Conservation (phyloP, 345 rosid genomes). For the Chamaenerion angustifolium region DNA sequence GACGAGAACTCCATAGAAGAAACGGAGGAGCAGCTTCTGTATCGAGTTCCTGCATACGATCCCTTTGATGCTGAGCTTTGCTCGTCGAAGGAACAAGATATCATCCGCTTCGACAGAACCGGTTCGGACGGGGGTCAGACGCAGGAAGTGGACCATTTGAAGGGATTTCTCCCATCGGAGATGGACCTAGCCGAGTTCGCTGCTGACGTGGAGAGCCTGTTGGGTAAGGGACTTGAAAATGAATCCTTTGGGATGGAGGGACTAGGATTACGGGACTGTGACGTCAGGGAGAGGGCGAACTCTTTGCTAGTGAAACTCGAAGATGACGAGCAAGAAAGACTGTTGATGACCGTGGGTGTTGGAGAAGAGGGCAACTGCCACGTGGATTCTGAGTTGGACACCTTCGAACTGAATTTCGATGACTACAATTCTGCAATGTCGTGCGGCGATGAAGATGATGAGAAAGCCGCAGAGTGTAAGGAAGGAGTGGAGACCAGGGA, state of each 20-base stretch:
- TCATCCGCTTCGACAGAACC: background rate
- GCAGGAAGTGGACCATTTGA: conserved; percentile 13
- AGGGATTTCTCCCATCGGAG: conserved; percentile 59
- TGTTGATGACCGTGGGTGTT: conserved; percentile 4
- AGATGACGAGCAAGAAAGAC: conserved; percentile 15
- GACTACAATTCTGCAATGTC: conserved; percentile 36
- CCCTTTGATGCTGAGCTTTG: conserved; percentile 42
- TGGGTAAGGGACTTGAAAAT: conserved; percentile 56
- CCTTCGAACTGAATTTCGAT: conserved; percentile 61
- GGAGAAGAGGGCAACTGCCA: conserved; percentile 6
- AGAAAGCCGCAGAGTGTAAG: conserved; percentile 8
- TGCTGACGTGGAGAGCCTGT: conserved; percentile 74
- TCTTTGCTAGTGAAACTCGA: conserved; percentile 31
- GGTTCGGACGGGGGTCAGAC: background rate
- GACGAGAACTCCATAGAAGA: conserved; percentile 49
- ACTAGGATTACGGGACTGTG: conserved; percentile 36
- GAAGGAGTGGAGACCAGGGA: conserved; percentile 7
- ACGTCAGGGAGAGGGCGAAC: conserved; percentile 16
- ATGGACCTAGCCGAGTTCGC: conserved; percentile 81
- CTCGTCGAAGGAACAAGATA: conserved; percentile 21
- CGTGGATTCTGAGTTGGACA: conserved; percentile 23
- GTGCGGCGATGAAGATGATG: conserved; percentile 36
- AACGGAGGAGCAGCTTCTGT: conserved; percentile 63
- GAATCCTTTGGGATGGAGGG: conserved; percentile 67
- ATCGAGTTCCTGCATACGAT: conserved; percentile 72